These are phyloP conservation scores for Lecanicillium sp. DNA, from an alignment of 2,329 filamentous ascomycete genomes.

Conservation along the genomic window DNA sequence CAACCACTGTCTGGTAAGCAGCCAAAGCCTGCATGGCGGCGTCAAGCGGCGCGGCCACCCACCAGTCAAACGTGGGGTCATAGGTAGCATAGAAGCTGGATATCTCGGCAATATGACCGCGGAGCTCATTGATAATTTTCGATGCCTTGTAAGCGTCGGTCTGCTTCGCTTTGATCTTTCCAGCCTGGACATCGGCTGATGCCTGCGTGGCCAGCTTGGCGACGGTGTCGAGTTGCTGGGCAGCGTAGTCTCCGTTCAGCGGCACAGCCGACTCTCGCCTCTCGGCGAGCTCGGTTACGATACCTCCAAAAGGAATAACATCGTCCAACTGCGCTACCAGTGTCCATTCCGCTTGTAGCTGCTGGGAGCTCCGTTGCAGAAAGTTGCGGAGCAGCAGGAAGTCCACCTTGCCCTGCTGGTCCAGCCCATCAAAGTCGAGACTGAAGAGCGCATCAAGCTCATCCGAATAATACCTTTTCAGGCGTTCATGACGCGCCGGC, in stretches of 20 bases:
- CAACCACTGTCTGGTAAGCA: constrained; percentile 27
- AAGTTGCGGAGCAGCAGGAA: constrained; percentile 42
- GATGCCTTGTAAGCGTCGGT: constrained; percentile 39
- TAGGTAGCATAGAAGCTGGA: constrained; percentile 45
- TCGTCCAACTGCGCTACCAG: constrained; percentile 27
- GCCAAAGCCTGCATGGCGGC: constrained; percentile 28
- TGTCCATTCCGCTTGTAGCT: constrained; percentile 30
- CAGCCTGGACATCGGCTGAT: constrained; percentile 24
- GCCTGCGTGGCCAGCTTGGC: constrained; percentile 23
- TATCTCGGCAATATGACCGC: constrained; percentile 35
- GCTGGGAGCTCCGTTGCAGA: constrained; percentile 25
- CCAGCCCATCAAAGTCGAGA: constrained; percentile 18
- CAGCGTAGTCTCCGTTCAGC: constrained; percentile 34
- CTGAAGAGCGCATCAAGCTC: constrained; percentile 26
- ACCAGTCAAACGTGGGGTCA: constrained; percentile 50
- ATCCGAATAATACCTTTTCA: constrained; percentile 31
- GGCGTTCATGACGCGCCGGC: constrained; percentile 25
- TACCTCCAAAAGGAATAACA: constrained; percentile 36
- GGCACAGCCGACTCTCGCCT: constrained; percentile 35
- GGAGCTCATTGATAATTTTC: constrained; percentile 31
- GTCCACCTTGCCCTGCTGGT: constrained; percentile 39
- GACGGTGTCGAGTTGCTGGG: constrained; percentile 30
- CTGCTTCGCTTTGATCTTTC: constrained; percentile 27
- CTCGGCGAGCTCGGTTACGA: constrained; percentile 37
- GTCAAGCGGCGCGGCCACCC: constrained; percentile 38